These are phyloP conservation scores for Silene coronaria DNA, from an alignment of 179 eudicot genomes.

Conservation along the genomic window DNA sequence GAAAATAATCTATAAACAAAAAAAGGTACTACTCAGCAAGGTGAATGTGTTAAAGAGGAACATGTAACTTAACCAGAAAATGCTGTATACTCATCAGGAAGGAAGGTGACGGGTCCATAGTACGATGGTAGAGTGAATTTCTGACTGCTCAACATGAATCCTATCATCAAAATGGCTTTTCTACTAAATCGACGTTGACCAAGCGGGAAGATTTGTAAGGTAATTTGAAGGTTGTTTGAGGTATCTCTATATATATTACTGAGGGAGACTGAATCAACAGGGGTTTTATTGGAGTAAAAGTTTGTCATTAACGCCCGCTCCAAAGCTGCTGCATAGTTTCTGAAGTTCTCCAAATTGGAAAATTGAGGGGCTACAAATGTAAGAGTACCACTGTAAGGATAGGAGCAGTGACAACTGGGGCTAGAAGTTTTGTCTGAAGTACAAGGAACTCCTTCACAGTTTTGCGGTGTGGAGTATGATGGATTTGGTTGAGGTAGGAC, in stretches of 20 bases:
- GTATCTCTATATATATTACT: slow-evolving; percentile 39
- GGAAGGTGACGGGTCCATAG: slow-evolving; percentile 55
- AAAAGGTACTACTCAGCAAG: too few relatives aligned
- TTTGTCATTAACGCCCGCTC: slow-evolving; percentile 29
- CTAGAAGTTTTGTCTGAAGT: slow-evolving; percentile 38
- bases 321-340: slow-evolving; percentile 28
- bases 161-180: slow-evolving; percentile 38
- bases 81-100: slow-evolving; percentile 24
- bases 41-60: too few relatives aligned
- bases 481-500: slow-evolving; percentile 21
- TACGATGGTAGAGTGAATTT: slow-evolving; percentile 40
- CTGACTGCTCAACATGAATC: slow-evolving; percentile 49
- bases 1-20: neutral
- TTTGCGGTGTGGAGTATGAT: slow-evolving; percentile 44
- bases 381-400: slow-evolving; percentile 55
- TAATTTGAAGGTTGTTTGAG: slow-evolving; percentile 37
- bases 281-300: slow-evolving; percentile 24
- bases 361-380: slow-evolving; percentile 50
- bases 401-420: slow-evolving; percentile 60
- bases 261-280: slow-evolving; percentile 61
- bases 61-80: slow-evolving; percentile 40
- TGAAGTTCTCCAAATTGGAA: slow-evolving; percentile 40
- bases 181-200: slow-evolving; percentile 41
- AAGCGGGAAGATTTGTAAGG: slow-evolving; percentile 47
- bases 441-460: slow-evolving; percentile 39